phyloP scores from a whole-genome alignment of 257 asterid genomes.

The Fraxinus cuspidata region DNA sequence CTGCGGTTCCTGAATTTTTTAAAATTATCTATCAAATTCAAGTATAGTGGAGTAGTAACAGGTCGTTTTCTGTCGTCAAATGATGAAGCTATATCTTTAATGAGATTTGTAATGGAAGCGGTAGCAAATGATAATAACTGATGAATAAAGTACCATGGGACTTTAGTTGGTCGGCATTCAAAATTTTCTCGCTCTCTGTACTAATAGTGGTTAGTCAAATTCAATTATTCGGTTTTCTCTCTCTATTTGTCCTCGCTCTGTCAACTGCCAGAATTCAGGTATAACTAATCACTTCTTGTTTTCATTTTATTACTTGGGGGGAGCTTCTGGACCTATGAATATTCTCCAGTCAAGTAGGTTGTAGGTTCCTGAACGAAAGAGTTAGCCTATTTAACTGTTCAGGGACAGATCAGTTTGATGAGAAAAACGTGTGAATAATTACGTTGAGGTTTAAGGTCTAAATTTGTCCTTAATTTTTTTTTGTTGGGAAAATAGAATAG shows the following conservation, averaged over 20 bases:
- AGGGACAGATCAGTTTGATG: background rate
- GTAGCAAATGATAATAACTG: constrained; percentile 2
- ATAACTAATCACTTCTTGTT: background rate
- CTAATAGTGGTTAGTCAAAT: background rate
- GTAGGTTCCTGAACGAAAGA: background rate
- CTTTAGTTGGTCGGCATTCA: background rate
- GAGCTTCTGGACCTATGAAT: background rate
- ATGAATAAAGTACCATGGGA: background rate
- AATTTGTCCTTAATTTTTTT: background rate
- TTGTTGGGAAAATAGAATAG: background rate
- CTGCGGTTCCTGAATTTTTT: background rate
- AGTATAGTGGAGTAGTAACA: background rate
- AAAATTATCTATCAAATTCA: background rate
- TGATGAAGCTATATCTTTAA: background rate
- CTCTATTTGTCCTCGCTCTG: background rate
- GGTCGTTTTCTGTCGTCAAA: constrained; percentile 2
- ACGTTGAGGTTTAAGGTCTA: background rate
- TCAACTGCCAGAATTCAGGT: background rate
- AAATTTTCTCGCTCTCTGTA: background rate
- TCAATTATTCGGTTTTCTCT: background rate
- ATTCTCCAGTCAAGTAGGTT: background rate
- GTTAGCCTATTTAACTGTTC: constrained; percentile 1
- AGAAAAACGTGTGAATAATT: background rate
- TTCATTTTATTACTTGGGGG: background rate
- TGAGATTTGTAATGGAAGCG: constrained; percentile 4